Conservation (phyloP, 2,329 filamentous ascomycete genomes). For the Dactylellina sp. region DNA sequence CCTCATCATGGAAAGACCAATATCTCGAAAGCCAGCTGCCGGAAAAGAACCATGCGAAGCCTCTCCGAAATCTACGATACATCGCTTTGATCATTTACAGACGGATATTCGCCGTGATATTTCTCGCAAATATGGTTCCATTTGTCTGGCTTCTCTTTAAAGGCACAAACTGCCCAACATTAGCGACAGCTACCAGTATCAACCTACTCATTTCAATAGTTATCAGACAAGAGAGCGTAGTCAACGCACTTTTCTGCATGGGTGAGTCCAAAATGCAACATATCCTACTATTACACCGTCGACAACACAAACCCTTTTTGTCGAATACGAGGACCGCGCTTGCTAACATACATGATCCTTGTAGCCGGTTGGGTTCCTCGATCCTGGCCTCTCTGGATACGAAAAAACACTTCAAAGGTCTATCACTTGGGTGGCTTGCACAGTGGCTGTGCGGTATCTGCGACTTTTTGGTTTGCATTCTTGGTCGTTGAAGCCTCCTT, state of each 20-base stretch:
- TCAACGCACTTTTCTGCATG: slow-evolving; percentile 67
- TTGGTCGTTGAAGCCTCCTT: slow-evolving; percentile 63
- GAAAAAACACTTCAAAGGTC: slow-evolving; percentile 67
- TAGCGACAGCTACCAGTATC: slow-evolving; percentile 60
- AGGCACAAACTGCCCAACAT: slow-evolving; percentile 40
- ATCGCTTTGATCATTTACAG: slow-evolving; percentile 62
- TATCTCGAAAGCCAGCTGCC: slow-evolving; percentile 71
- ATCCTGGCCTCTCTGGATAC: slow-evolving; percentile 65
- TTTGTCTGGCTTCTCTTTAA: slow-evolving; percentile 54
- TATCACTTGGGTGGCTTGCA: slow-evolving; percentile 71
- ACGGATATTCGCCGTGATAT: slow-evolving; percentile 65
- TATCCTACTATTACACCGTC: slow-evolving; percentile 59
- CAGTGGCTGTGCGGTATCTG: slow-evolving; percentile 67
- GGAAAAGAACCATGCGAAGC: slow-evolving; percentile 80
- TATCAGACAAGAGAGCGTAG: slow-evolving; percentile 69
- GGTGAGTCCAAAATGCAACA: slow-evolving; percentile 56
- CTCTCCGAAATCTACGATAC: slow-evolving; percentile 72
- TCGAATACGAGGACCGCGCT: slow-evolving; percentile 1
- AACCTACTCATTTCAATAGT: slow-evolving; percentile 67
- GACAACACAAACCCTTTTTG: slow-evolving; percentile 16
- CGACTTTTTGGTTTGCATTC: slow-evolving; percentile 66
- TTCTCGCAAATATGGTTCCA: slow-evolving; percentile 63
- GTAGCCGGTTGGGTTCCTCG: slow-evolving; percentile 64
- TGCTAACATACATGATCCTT: slow-evolving; percentile 33
- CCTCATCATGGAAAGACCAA: slow-evolving; percentile 52